Evolutionary conservation across 768 basidiomycete genomes (phyloP).

Genomic region (Mycena polygramma): DNA sequence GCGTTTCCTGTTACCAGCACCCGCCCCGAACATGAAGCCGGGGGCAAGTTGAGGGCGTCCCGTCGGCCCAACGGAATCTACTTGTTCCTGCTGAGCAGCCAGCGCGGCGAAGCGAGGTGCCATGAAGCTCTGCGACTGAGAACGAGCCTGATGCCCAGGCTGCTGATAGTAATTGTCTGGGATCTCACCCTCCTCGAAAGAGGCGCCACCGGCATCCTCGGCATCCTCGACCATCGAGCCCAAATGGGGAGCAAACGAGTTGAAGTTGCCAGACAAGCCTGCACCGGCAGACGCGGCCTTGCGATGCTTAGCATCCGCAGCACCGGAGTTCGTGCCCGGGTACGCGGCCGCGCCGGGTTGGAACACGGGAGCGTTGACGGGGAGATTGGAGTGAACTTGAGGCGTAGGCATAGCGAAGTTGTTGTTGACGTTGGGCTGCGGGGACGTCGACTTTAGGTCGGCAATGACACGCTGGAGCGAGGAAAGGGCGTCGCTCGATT

Average conservation of each 20-base stretch:
- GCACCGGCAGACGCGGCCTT: slow-evolving; percentile 84
- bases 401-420: slow-evolving; percentile 59
- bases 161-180: slow-evolving; percentile 66
- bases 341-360: slow-evolving; percentile 76
- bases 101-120: slow-evolving; percentile 91
- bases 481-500: slow-evolving; percentile 84
- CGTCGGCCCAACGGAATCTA: slow-evolving; percentile 74
- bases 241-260: slow-evolving; percentile 82
- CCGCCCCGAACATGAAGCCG: slow-evolving; percentile 90
- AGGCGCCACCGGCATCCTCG: slow-evolving; percentile 67
- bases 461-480: slow-evolving; percentile 95
- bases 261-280: slow-evolving; percentile 70
- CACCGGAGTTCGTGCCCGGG: slow-evolving; percentile 54
- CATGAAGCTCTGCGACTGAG: slow-evolving; percentile 87
- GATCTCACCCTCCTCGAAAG: slow-evolving; percentile 87
- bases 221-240: slow-evolving; percentile 88
- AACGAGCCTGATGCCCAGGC: slow-evolving; percentile 74
- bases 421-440: slow-evolving; percentile 56
- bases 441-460: slow-evolving; percentile 89
- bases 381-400: slow-evolving; percentile 66
- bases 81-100: slow-evolving; percentile 79
- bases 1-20: slow-evolving; percentile 56
- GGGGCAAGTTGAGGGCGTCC: slow-evolving; percentile 92
- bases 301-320: slow-evolving; percentile 77
- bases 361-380: slow-evolving; percentile 79